These are phyloP conservation scores for Metschnikowia drakensbergensis DNA, from an alignment of 805 yeast species.

Conservation along the genomic window DNA sequence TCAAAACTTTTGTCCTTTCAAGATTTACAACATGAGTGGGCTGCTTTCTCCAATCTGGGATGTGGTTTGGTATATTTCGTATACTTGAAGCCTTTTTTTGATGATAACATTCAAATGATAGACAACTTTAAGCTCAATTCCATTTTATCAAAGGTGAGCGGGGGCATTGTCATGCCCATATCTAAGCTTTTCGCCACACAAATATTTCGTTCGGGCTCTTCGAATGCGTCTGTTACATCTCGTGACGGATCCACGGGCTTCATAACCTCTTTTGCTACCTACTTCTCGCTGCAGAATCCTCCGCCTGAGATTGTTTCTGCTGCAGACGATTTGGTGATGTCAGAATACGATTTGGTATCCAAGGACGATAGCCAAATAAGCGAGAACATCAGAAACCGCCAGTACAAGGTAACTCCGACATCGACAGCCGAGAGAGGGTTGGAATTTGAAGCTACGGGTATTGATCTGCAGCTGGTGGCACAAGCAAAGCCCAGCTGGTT, in stretches of 20 bases:
- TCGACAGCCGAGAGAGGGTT: background rate
- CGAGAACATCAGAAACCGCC: background rate
- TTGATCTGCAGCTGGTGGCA: background rate
- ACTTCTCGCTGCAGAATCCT: background rate
- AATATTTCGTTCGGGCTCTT: background rate
- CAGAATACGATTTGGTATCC: conserved; percentile 44
- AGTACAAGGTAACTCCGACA: background rate
- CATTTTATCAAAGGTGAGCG: conserved; percentile 7
- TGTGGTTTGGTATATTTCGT: conserved; percentile 31
- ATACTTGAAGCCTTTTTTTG: conserved; percentile 28
- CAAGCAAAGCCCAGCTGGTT: conserved; percentile 1
- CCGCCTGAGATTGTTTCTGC: background rate
- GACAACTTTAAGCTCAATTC: conserved; percentile 8
- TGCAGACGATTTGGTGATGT: background rate
- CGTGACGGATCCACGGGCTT: background rate
- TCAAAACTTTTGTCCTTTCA: conserved; percentile 11
- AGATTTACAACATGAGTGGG: conserved; percentile 25
- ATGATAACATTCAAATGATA: conserved; percentile 19
- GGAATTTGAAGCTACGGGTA: background rate
- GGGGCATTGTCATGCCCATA: conserved; percentile 7
- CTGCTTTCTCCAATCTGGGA: conserved; percentile 26
- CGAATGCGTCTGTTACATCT: background rate
- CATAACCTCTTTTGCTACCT: background rate
- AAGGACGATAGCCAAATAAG: background rate
- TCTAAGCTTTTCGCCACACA: background rate